These are phyloP conservation scores for Saccharomyces uvarum DNA, from an alignment of 1,139 yeast genomes.

Conservation along the genomic window DNA sequence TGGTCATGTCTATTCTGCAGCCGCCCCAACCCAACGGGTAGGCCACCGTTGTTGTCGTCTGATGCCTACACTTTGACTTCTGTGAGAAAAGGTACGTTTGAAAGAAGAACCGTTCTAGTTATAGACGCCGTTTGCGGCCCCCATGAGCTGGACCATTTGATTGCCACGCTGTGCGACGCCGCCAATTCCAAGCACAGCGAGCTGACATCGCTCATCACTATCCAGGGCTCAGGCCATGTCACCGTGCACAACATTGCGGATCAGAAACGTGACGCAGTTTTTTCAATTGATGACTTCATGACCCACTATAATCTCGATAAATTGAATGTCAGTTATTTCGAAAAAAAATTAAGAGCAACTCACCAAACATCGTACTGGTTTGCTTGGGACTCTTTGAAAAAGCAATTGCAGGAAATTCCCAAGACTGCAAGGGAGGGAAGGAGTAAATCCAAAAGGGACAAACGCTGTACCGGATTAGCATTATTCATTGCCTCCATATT, in stretches of 20 bases:
- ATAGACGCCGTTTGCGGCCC: neutral
- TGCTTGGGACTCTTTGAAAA: neutral
- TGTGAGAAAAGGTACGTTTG: neutral
- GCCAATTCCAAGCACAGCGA: neutral
- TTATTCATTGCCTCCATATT: constrained; percentile 13
- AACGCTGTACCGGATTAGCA: constrained; percentile 18
- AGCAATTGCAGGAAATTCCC: neutral
- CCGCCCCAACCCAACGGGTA: neutral
- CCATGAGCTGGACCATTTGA: neutral
- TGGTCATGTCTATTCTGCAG: neutral
- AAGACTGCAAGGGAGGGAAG: neutral
- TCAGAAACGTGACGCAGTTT: neutral
- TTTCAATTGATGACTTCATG: neutral
- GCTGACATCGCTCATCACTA: neutral
- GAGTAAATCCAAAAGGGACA: constrained; percentile 4
- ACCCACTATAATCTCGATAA: neutral
- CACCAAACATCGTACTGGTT: neutral
- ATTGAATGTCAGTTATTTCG: neutral
- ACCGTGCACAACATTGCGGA: neutral
- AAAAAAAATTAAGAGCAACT: neutral
- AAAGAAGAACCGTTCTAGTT: neutral
- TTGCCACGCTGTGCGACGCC: neutral
- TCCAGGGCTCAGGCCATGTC: neutral
- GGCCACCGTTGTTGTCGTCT: neutral
- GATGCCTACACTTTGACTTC: neutral